These are phyloP conservation scores for Calonectria multiphialidica DNA, from an alignment of 2,329 filamentous ascomycete species.

Conservation along the genomic window DNA sequence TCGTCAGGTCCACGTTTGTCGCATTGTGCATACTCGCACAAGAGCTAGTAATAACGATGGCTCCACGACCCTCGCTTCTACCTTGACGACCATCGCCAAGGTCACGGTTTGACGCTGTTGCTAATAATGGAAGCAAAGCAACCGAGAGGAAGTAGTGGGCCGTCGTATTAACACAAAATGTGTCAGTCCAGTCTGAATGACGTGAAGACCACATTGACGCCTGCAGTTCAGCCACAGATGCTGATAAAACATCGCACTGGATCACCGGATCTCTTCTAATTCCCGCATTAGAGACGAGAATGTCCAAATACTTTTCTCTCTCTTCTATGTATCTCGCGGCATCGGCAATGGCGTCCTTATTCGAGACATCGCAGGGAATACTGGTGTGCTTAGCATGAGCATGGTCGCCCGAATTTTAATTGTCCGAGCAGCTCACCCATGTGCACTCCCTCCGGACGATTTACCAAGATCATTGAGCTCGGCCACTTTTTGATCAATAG, in stretches of 20 bases:
- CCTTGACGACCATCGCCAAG: conserved; percentile 48
- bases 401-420: too few relatives aligned
- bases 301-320: conserved; percentile 57
- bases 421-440: conserved; percentile 47
- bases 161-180: conserved; percentile 61
- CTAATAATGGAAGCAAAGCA: conserved; percentile 58
- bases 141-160: conserved; percentile 63
- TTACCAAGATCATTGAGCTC: conserved; percentile 55
- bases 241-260: conserved; percentile 57
- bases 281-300: conserved; percentile 62
- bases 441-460: conserved; percentile 50
- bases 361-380: conserved; percentile 52
- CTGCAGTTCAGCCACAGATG: conserved; percentile 56
- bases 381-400: conserved; percentile 31
- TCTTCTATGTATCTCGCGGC: conserved; percentile 48
- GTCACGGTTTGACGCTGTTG: conserved; percentile 50
- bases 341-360: conserved; percentile 54
- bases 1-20: conserved; percentile 65
- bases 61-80: conserved; percentile 54
- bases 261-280: conserved; percentile 58
- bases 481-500: conserved; percentile 51
- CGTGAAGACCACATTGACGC: conserved; percentile 59
- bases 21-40: conserved; percentile 66
- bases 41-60: conserved; percentile 61
- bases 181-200: conserved; percentile 57